Base-by-base conservation (phyloP, 768 basidiomycete genomes). In the Agrocybe praecox region DNA sequence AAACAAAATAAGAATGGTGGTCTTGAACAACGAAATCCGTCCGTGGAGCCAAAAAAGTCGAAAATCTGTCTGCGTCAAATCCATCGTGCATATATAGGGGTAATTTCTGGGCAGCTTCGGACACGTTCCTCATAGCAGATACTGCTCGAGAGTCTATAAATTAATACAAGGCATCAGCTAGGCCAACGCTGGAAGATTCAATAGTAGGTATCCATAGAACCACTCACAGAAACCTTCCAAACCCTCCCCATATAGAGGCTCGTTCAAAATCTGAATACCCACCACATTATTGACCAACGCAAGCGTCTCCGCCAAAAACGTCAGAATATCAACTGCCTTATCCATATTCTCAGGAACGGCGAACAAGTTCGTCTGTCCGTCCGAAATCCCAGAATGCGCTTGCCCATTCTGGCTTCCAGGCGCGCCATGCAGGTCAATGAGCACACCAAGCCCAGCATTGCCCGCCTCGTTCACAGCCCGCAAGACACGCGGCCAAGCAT, bases 371-470 rank as follows among this genome's bases (percentile, higher is more conserved):
- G 79, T 74, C 36, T 74, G 60, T 23, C 81, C 64, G 51, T 84
- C 79, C 18, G 86, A 87, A 2, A 85, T 79, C 0, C 89, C 89
- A 51, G 85, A 85, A 62, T 91, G 89, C 17, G 84, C 75, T 64
- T 89, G 86, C 42, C 78, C 78, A 65, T 90, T 92, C 68, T 91
- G 90, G 65, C 88, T 90, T 19, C 89, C 90, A 9, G 83, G 80
- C n/a, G 86, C 88, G 15, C 86, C 84, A 64, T 91, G 89, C 22
- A 91, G 69, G 69, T 91, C 89, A 75, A 74, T 64, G 52, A 76
- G 81, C 42, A 95, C 89, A 1, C 92, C 91, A 15, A 95, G 74
- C 8, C 85, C 85, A 62, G 73, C 68, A 15, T 65, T 62, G 12
- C 75, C 80, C 17, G 93, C 92, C 46, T 75, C 77, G 52, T 81